Base-by-base conservation (phyloP, 2,329 filamentous ascomycete genomes). In the Pseudogymnoascus sp. region DNA sequence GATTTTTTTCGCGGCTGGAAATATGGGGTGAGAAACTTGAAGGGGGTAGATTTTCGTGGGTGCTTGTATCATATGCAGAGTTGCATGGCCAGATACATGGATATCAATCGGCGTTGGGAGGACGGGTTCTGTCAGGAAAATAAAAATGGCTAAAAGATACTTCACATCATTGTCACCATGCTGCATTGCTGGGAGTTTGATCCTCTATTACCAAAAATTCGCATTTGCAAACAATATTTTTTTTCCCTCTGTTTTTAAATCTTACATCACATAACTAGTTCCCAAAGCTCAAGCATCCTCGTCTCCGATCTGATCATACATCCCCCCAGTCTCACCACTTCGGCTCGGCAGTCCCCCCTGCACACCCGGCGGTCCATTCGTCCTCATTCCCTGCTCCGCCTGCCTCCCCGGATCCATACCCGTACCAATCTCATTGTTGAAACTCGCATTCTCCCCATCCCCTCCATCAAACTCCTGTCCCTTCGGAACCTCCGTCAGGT, bases 361-460 rank as follows among this genome's bases (percentile, higher is more conserved):
- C 43, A 25, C 43, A 1, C 22, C 22, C 8, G 3, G 22, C 22
- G 22, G 22, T 4, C 22, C 22, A 25, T 14, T 50, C 43, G 43
- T 50, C 43, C 43, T 50, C 43, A 50, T 50, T 7, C 25, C 25
- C 39, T 71, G 65, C 70, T 81, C 79, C 4, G 79, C 79, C 38
- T 74, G 62, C 7, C 76, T 67, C 58, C 75, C 74, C 3, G 81
- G 80, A 65, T 83, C 81, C 62, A 79, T 70, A 66, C 75, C 71
- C 5, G 74, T 76, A 2, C 80, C 80, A 63, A 77, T 75, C 66
- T 81, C 75, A 3, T 74, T 60, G 36, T 64, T 68, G 38, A 69
- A 72, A 61, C 70, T 71, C 14, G 68, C 70, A 60, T 72, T 72
- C 39, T 71, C 68, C 4, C 41, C 50, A 58, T 67, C 67, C 25